phyloP scores from a whole-genome alignment of 176 grass and related monocot genomes.

The Miscanthus lutarioriparius region DNA sequence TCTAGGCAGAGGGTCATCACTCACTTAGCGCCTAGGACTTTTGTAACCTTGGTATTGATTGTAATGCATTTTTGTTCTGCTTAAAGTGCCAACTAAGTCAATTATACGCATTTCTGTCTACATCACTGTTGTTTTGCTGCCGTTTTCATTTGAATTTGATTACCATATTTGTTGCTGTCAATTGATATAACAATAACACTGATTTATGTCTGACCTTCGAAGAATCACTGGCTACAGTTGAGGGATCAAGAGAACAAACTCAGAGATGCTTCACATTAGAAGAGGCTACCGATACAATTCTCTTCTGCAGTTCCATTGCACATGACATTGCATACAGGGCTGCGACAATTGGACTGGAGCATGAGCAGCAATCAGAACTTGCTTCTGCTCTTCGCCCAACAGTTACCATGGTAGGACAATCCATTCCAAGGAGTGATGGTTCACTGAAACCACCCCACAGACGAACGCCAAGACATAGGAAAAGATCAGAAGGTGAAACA shows the following conservation, averaged over 20 bases:
- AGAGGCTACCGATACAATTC: conserved; percentile 77
- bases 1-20: background rate
- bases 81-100: background rate
- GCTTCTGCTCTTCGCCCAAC: conserved; percentile 16
- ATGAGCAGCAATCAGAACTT: conserved; percentile 38
- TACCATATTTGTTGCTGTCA: background rate
- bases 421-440: conserved; percentile 35
- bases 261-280: conserved; percentile 75
- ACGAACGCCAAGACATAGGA: conserved; percentile 47
- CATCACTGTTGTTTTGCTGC: background rate
- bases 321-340: conserved; percentile 77
- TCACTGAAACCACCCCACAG: conserved; percentile 37
- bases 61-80: background rate
- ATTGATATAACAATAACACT: conserved; percentile 12
- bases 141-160: background rate
- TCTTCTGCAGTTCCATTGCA: conserved; percentile 81
- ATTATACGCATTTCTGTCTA: background rate
- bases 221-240: conserved; percentile 37
- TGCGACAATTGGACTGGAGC: conserved; percentile 66
- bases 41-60: background rate
- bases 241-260: conserved; percentile 49
- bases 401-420: conserved; percentile 50
- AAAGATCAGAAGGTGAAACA: conserved; percentile 60
- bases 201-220: conserved; percentile 34
- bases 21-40: background rate